Evolutionary conservation across 441 rosid species (phyloP).

Genomic region (Brassica balearica): DNA sequence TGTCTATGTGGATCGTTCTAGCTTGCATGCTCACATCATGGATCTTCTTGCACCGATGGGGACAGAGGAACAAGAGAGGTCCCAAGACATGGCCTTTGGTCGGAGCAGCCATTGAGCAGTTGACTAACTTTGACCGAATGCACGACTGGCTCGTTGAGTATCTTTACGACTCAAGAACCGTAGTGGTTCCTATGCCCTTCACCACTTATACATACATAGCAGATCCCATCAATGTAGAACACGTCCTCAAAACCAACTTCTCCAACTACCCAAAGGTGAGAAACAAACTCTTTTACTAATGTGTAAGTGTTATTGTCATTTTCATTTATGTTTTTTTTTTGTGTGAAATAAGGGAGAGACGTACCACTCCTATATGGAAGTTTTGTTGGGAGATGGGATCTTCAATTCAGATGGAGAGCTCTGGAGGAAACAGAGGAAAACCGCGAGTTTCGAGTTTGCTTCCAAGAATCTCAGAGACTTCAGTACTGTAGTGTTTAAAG

Average conservation of each 20-base stretch:
- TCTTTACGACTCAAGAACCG: conserved; percentile 65
- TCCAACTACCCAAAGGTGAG: conserved; percentile 82
- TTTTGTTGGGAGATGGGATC: conserved; percentile 89
- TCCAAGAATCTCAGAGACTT: conserved; percentile 95
- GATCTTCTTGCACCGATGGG: conserved; percentile 76
- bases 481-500: conserved; percentile 91
- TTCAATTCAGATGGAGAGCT: conserved; percentile 90
- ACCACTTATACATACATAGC: conserved; percentile 89
- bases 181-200: conserved; percentile 91
- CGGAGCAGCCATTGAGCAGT: conserved; percentile 90
- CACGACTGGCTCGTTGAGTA: conserved; percentile 91
- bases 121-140: conserved; percentile 79
- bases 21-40: conserved; percentile 60
- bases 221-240: conserved; percentile 90
- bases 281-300: neutral
- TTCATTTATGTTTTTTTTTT: conserved; percentile 11
- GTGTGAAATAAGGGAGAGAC: conserved; percentile 72
- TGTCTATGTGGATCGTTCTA: conserved; percentile 51
- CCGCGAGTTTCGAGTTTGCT: conserved; percentile 96
- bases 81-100: conserved; percentile 93
- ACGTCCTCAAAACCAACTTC: conserved; percentile 88
- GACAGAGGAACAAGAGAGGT: conserved; percentile 70
- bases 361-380: conserved; percentile 93
- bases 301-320: neutral
- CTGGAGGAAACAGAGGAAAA: conserved; percentile 94